These are phyloP conservation scores for Pyrenopolyporus hunteri DNA, from an alignment of 495 filamentous ascomycete genomes.

Conservation along the genomic window DNA sequence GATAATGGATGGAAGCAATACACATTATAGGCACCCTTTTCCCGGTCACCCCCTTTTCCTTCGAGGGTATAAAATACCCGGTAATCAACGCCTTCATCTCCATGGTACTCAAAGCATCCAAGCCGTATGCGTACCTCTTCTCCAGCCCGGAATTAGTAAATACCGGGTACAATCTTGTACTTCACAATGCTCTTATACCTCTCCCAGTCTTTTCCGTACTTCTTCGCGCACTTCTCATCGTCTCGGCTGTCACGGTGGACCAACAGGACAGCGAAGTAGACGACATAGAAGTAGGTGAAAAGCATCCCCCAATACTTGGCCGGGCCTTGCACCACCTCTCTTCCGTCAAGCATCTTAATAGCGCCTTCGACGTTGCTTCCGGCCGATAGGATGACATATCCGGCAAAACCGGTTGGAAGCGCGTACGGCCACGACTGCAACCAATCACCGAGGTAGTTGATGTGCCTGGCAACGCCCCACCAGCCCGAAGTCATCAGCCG, in stretches of 20 bases:
- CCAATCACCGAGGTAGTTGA: conserved; percentile 99
- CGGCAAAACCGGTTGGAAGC: conserved; percentile 85
- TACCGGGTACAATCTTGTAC: conserved; percentile 86
- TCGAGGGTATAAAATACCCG: too few relatives aligned
- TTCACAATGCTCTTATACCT: conserved; percentile 83
- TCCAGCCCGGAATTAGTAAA: conserved; percentile 65
- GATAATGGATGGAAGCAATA: neutral
- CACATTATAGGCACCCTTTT: neutral
- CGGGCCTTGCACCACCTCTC: conserved; percentile 71
- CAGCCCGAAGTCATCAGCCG: conserved; percentile 85
- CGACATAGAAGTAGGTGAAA: conserved; percentile 92
- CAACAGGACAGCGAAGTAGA: conserved; percentile 90
- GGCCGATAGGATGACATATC: conserved; percentile 68
- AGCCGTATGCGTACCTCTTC: neutral
- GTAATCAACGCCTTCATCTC: neutral
- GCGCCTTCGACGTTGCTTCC: conserved; percentile 53
- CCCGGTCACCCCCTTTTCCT: neutral
- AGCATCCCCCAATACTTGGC: conserved; percentile 81
- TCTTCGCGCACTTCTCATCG: conserved; percentile 87
- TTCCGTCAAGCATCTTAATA: conserved; percentile 61
- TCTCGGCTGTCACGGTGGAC: conserved; percentile 91
- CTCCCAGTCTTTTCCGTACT: conserved; percentile 95
- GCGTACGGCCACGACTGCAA: conserved; percentile 91
- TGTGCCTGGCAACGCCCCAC: conserved; percentile 93
- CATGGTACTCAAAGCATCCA: neutral